Base-by-base conservation (phyloP, 805 yeast species). In the Hanseniaspora mollemarum region DNA sequence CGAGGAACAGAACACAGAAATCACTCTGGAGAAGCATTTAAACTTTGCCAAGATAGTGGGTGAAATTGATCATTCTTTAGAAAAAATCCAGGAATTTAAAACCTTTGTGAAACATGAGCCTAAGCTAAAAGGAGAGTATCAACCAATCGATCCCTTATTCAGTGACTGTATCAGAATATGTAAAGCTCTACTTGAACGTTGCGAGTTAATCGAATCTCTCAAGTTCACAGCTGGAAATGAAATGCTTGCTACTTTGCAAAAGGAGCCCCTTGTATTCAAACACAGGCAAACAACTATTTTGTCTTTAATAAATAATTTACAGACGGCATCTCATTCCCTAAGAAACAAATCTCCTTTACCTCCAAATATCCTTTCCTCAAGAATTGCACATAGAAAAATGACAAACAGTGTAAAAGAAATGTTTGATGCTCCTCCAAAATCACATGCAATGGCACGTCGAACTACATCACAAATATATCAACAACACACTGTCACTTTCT, bases 281-380 rank as follows among this genome's bases (percentile, higher is more conserved):
- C 51, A 48, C 12, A 48, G 51, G 26, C 51, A 48, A 40, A 32
- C 51, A 2, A 40, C 73, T 8, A 54, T 74, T 36, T 60, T 64
- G 16, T 62, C 67, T 45, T 51, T 64, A 3, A 57, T 73, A 57
- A 64, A 74, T 36, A 70, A 74, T 8, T 62, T 73, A 13, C 71
- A 71, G 51, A 67, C 66, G 35, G 74, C 77, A 0, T 57, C 73
- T n/a, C 43, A 58, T 4, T 24, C 51, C 4, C 8, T 48, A 12
- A 26, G 35, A 6, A 71, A 64, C 39, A 74, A 73, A 53, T 58
- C 68, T 0, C 78, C 78, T 1, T 51, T 75, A 25, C 78, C 79
- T 1, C 78, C 73, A 54, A 73, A 65, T 56, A 50, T 74, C 18
- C 78, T 78, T 1, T 72, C 77, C 56, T 66, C 75, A 1, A 65